A percentile compares a stretch with the other conserved stretches of the same genome.
Evolutionary conservation across 169 alveolate genomes (phyloP).

Genomic region (Cryptosporidium tyzzeri): DNA sequence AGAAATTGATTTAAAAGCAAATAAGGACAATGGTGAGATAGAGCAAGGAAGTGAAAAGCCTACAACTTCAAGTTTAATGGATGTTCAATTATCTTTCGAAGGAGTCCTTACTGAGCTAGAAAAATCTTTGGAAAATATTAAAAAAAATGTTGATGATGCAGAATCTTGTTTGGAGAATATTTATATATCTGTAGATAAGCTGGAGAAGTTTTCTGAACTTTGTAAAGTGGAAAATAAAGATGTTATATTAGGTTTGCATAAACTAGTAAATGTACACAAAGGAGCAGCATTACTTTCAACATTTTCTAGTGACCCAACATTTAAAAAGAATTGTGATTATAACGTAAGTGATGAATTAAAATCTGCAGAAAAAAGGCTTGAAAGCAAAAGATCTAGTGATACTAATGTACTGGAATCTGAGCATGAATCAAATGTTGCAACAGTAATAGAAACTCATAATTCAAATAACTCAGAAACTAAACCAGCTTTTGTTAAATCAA

Average conservation of each 20-base stretch:
- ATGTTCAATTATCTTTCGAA: conserved; percentile 53
- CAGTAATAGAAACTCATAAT: neutral
- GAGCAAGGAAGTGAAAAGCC: conserved; percentile 45
- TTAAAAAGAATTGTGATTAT: conserved; percentile 24
- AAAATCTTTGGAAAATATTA: conserved; percentile 8
- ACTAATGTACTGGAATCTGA: neutral
- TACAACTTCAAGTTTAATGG: neutral
- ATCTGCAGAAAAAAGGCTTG: neutral
- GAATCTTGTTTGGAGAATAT: conserved; percentile 37
- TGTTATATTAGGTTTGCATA: conserved; percentile 54
- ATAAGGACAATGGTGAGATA: conserved; percentile 2
- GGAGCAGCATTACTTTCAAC: conserved; percentile 62
- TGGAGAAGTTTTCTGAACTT: conserved; percentile 57
- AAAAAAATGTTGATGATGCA: conserved; percentile 17
- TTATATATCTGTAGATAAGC: conserved; percentile 29
- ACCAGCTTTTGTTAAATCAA: neutral
- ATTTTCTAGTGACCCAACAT: conserved; percentile 39
- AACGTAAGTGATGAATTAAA: neutral
- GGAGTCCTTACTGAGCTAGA: neutral
- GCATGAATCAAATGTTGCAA: neutral
- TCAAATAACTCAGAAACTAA: conserved; percentile 6
- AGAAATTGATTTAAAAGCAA: conserved; percentile 28
- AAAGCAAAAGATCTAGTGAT: neutral
- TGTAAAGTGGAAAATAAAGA: conserved; percentile 54
- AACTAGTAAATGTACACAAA: conserved; percentile 45